Base-by-base conservation (phyloP, 305 asterid genomes). In the Rubia tinctorum region DNA sequence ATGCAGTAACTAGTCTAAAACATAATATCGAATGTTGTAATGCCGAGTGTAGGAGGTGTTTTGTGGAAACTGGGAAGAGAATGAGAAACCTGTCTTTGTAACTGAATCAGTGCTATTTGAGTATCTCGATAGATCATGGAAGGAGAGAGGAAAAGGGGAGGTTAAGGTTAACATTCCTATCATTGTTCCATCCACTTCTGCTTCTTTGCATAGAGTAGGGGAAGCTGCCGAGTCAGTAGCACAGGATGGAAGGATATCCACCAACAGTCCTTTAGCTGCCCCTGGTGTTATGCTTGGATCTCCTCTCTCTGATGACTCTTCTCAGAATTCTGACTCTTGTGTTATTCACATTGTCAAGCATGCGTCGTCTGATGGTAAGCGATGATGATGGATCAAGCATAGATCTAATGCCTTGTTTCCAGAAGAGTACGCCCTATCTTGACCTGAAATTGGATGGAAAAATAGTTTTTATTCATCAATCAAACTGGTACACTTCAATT, bases 111-210 rank as follows among this genome's bases (percentile, higher is more conserved):
- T 80, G 49, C 87, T 95, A 58, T 95, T 82, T 73, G 99, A 90
- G 81, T 95, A 65, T 73, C 71, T 79, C n/a, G 97, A 86, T 77
- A 97, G 93, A 67, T 42, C 81, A 10, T 95, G 99, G 97, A 95
- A 90, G 85, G 99, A 95, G 81, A 83, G 99, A 6, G 99, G 96
- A 34, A 92, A 92, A 80, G 98, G 99, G 30, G 98, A 95, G 77
- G 80, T 95, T 73, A 95, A 88, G 82, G 86, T 95, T 70, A 92
- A 92, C 73, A 81, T 87, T 61, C 71, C 91, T 6, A 84, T 89
- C 66, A 22, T 81, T 7, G 97, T 30, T 30, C 37, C 37, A 30
- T 30, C 37, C 2, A 30, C 37, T 30, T 30, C 37, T 30, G 37
- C 37, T 30, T 30, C 37, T 30, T 30, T 30, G 37, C 37, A 30